These are phyloP conservation scores for Pleurotus ostreatus DNA, from an alignment of 768 basidiomycete genomes.

Conservation along the genomic window DNA sequence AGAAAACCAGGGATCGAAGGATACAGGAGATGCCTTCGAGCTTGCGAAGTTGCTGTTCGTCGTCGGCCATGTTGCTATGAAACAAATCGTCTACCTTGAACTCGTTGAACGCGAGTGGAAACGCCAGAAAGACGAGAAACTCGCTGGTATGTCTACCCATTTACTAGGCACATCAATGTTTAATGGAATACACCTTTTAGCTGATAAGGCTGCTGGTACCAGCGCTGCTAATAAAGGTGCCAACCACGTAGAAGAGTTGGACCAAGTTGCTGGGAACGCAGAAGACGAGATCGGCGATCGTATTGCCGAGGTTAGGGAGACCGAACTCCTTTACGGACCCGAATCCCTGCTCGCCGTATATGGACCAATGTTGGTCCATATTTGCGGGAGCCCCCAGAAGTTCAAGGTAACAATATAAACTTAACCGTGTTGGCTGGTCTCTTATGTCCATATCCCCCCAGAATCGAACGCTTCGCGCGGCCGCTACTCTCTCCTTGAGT, in stretches of 20 bases:
- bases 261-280: constrained; percentile 95
- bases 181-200: constrained; percentile 22
- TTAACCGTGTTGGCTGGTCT: background rate
- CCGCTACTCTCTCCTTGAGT: constrained; percentile 85
- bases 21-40: constrained; percentile 78
- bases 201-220: constrained; percentile 51
- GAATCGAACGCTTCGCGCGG: constrained; percentile 84
- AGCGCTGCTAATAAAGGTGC: constrained; percentile 32
- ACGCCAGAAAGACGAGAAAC: constrained; percentile 87
- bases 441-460: constrained; percentile 25
- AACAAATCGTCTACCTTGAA: constrained; percentile 95
- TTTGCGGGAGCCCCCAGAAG: constrained; percentile 85
- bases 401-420: constrained; percentile 68
- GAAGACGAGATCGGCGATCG: constrained; percentile 98
- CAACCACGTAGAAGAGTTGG: constrained; percentile 82
- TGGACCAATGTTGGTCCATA: constrained; percentile 86
- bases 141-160: constrained; percentile 52
- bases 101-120: constrained; percentile 96
- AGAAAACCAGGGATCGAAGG: constrained; percentile 25
- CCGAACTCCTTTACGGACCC: constrained; percentile 80
- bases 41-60: constrained; percentile 93
- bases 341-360: constrained; percentile 80
- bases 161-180: background rate
- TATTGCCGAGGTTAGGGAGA: constrained; percentile 79
- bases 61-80: constrained; percentile 95